phyloP scores from a whole-genome alignment of 1,284 basidiomycete genomes.

The Takashimella tepidaria region DNA sequence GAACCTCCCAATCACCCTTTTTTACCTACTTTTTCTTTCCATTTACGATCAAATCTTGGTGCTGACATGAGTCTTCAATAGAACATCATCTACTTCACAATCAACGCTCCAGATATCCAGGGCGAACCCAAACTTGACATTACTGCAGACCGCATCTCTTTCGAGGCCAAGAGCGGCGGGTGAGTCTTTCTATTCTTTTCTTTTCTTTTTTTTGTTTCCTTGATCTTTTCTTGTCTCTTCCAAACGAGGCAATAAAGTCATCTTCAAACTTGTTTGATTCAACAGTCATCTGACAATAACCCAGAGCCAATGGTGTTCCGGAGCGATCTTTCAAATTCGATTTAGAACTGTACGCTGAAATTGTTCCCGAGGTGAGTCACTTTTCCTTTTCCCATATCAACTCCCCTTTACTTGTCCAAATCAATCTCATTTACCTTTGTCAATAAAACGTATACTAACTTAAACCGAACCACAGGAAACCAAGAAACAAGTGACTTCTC shows the following conservation, averaged over 20 bases:
- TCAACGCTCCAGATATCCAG: slow-evolving; percentile 77
- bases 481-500: slow-evolving; percentile 56
- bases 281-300: slow-evolving; percentile 24
- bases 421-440: slow-evolving; percentile 3
- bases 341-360: slow-evolving; percentile 66
- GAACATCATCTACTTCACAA: slow-evolving; percentile 77
- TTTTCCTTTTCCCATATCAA: background rate
- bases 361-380: slow-evolving; percentile 64
- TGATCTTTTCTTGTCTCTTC: too few relatives aligned
- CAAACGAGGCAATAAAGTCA: too few relatives aligned
- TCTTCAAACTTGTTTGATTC: too few relatives aligned
- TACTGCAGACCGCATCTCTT: slow-evolving; percentile 59
- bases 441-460: too few relatives aligned
- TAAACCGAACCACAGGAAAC: too few relatives aligned
- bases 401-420: too few relatives aligned
- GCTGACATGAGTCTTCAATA: slow-evolving; percentile 36
- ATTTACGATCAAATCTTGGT: background rate
- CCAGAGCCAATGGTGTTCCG: slow-evolving; percentile 54
- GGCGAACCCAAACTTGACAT: slow-evolving; percentile 61
- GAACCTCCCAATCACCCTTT: too few relatives aligned
- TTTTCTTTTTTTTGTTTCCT: slow-evolving; percentile 7
- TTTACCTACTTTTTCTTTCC: too few relatives aligned
- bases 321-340: slow-evolving; percentile 66
- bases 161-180: slow-evolving; percentile 68
- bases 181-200: slow-evolving; percentile 47